Evolutionary conservation across 768 basidiomycete genomes (phyloP).

Genomic region (Leccinum pellstonianum): DNA sequence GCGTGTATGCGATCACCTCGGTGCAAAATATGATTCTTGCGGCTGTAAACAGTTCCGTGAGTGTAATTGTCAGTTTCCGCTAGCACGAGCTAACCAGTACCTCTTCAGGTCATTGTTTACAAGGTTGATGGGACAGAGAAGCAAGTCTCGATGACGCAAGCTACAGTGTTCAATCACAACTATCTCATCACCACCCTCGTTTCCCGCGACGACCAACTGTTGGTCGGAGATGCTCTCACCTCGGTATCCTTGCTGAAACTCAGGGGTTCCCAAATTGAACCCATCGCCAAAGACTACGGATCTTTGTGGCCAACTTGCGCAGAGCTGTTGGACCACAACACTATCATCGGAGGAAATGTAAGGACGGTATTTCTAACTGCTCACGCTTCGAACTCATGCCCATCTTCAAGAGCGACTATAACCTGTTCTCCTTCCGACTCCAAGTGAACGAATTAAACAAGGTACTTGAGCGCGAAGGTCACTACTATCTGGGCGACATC

Average conservation of each 20-base stretch:
- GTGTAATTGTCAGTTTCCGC: constrained; percentile 23
- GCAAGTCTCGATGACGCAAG: constrained; percentile 33
- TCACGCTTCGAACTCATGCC: constrained; percentile 9
- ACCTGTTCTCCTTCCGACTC: constrained; percentile 63
- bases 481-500: constrained; percentile 72
- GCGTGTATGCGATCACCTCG: constrained; percentile 62
- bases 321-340: constrained; percentile 52
- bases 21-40: constrained; percentile 56
- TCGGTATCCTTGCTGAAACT: constrained; percentile 72
- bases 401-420: constrained; percentile 55
- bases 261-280: constrained; percentile 41
- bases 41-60: constrained; percentile 74
- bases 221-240: constrained; percentile 79
- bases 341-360: constrained; percentile 75
- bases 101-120: constrained; percentile 46
- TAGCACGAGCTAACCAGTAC: not conserved
- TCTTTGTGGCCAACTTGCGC: constrained; percentile 73
- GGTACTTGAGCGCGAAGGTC: constrained; percentile 61
- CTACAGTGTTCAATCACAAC: constrained; percentile 76
- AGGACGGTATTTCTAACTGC: constrained; percentile 28
- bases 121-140: constrained; percentile 38
- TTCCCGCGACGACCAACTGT: constrained; percentile 49
- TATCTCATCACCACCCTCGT: constrained; percentile 73
- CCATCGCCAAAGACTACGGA: constrained; percentile 70
- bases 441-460: constrained; percentile 42